Percentiles rank a stretch among this genome's conserved stretches.
phyloP scores from a whole-genome alignment of 148 eudicot genomes.

The Agrostemma githago region DNA sequence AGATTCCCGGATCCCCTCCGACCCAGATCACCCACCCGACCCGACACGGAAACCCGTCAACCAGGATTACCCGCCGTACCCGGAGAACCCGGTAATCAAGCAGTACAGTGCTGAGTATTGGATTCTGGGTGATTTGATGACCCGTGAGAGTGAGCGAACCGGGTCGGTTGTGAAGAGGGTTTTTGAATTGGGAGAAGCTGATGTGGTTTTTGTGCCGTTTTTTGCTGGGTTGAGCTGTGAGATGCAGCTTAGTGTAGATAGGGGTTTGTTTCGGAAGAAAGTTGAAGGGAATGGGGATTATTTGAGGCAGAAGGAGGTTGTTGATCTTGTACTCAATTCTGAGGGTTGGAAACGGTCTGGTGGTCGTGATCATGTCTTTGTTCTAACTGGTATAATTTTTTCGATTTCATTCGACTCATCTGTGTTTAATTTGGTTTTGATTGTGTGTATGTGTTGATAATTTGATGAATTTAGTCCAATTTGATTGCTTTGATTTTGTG shows the following conservation, averaged over 20 bases:
- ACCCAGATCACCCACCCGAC: conserved; percentile 54
- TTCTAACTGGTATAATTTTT: conserved; percentile 63
- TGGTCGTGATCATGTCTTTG: conserved; percentile 92
- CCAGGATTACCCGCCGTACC: conserved; percentile 43
- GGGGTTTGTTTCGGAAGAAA: conserved; percentile 74
- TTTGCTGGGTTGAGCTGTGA: conserved; percentile 92
- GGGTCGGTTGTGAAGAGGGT: conserved; percentile 74
- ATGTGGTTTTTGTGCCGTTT: conserved; percentile 87
- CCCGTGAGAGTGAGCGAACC: conserved; percentile 37
- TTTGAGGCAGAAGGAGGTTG: conserved; percentile 64
- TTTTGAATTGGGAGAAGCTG: conserved; percentile 48
- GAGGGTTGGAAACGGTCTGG: conserved; percentile 83
- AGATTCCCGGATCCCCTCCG: conserved; percentile 69
- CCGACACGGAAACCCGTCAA: conserved; percentile 23
- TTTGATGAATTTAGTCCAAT: no score
- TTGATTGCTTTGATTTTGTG: no score
- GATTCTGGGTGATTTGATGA: conserved; percentile 82
- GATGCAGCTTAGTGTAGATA: conserved; percentile 60
- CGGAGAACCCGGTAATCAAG: conserved; percentile 77
- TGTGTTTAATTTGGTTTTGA: not conserved
- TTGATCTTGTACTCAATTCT: conserved; percentile 57
- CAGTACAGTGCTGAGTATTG: conserved; percentile 98
- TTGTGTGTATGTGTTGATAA: not conserved
- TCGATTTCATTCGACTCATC: not conserved
- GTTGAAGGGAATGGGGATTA: conserved; percentile 66